Evolutionary conservation across 2,329 filamentous ascomycete species (phyloP), one percentile per base, ranked within the genome.

Genomic region (Piedraia hortae): DNA sequence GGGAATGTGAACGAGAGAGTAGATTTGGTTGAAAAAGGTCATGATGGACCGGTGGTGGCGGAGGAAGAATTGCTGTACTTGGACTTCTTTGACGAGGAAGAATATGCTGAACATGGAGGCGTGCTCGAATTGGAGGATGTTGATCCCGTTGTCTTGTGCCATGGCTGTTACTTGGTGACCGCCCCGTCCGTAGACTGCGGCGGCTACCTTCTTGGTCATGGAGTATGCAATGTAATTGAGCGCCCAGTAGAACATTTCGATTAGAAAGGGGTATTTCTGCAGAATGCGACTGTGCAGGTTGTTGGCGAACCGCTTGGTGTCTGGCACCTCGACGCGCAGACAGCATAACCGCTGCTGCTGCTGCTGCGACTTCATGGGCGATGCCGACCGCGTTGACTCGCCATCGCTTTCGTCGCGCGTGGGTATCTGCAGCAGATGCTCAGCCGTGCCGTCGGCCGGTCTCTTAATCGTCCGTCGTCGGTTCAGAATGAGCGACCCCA

Each of bases 231-330:
- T 48, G 30, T 65, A 59, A 35, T 64, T 69, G 32, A 71, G 51
- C 19, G 56, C 51, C 66, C 66, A 72, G 46, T 72, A 72, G 40
- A 71, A 70, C 62, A 72, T 71, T 41, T 72, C 66, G 21, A 72
- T 54, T 24, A 72, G 41, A 36, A 72, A 72, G 4, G 67, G 66
- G 31, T 63, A 69, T 35, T 64, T 65, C 38, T 67, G 59, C 26
- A 71, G 47, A 24, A 70, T 51, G 12, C 62, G 51, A 28, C 59
- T 66, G 38, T 69, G 64, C 21, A 57, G 39, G 36, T 67, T 44
- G 27, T 56, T 50, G 17, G 54, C 50, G 40, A 66, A 71, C n/a
- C 59, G 53, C 5, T 13, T 11, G 5, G 25, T 24, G 6, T 24
- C 22, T 4, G 22, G 16, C 16, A 22, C 8, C 16, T 27, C 25